These are phyloP conservation scores for Epichloe gansuensis DNA, from an alignment of 2,329 filamentous ascomycete species.

Conservation along the genomic window DNA sequence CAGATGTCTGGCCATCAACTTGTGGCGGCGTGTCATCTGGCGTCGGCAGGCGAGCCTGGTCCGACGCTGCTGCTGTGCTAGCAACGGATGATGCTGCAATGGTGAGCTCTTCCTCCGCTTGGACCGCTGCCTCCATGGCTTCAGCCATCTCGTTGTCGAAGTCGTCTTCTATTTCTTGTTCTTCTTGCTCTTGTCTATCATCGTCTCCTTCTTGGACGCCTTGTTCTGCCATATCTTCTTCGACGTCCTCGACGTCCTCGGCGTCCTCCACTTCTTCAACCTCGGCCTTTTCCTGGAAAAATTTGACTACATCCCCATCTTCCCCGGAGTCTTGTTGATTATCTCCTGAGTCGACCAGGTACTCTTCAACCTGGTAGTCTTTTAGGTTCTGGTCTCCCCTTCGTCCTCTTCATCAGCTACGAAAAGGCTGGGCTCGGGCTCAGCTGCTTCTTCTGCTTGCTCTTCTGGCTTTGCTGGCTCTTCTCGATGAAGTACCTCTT, in stretches of 20 bases:
- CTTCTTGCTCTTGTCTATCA: conserved; percentile 4
- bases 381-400: neutral
- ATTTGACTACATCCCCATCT: neutral
- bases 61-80: conserved; percentile 24
- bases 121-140: conserved; percentile 6
- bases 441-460: neutral
- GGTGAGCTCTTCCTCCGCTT: neutral
- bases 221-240: conserved; percentile 4
- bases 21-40: conserved; percentile 40
- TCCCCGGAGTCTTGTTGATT: neutral
- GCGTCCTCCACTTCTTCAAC: neutral
- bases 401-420: neutral
- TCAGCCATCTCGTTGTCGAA: conserved; percentile 1
- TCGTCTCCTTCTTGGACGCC: neutral
- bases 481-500: neutral
- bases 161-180: conserved; percentile 2
- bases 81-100: conserved; percentile 17
- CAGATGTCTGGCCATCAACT: conserved; percentile 11
- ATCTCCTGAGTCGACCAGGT: neutral
- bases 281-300: neutral
- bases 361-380: neutral
- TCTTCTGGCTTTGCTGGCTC: neutral
- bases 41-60: conserved; percentile 35
- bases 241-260: conserved; percentile 6
- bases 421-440: neutral